phyloP scores from a whole-genome alignment of 2,329 filamentous ascomycete species.

The Paracorniculantispora psalliotae region DNA sequence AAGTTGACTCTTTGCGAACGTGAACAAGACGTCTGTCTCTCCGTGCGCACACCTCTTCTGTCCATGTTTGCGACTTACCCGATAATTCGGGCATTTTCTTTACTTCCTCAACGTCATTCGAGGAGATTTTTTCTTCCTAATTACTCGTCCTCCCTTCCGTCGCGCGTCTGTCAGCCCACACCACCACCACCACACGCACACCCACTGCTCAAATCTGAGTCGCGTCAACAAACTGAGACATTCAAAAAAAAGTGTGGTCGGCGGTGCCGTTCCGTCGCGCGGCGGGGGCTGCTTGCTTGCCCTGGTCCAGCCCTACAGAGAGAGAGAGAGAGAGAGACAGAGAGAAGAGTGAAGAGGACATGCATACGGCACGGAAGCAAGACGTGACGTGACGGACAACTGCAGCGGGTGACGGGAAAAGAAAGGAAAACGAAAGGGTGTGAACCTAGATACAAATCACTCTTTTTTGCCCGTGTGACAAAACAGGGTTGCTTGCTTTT shows the following conservation, averaged over 20 bases:
- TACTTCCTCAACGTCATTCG: too few relatives aligned
- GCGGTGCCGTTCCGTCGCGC: not conserved
- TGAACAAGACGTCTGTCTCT: not conserved
- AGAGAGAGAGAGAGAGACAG: not conserved
- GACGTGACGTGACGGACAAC: not conserved
- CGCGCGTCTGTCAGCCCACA: not conserved
- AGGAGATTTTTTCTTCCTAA: not conserved
- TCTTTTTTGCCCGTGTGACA: not conserved
- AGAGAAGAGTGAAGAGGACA: not conserved
- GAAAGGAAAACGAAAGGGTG: not conserved
- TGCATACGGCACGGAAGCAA: not conserved
- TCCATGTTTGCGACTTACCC: too few relatives aligned
- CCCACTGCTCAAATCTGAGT: not conserved
- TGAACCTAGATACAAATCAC: not conserved
- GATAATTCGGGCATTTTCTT: too few relatives aligned
- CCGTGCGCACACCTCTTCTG: not conserved
- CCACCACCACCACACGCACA: too few relatives aligned
- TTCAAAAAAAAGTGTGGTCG: not conserved
- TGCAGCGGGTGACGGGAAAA: not conserved
- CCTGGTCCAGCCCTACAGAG: not conserved
- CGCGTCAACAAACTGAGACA: not conserved
- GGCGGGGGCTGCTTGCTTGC: not conserved
- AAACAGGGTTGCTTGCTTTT: too few relatives aligned
- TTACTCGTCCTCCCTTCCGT: not conserved
- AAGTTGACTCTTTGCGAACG: not conserved